phyloP scores from a whole-genome alignment of 495 filamentous ascomycete genomes.

The Lasiosphaeris hirsuta region DNA sequence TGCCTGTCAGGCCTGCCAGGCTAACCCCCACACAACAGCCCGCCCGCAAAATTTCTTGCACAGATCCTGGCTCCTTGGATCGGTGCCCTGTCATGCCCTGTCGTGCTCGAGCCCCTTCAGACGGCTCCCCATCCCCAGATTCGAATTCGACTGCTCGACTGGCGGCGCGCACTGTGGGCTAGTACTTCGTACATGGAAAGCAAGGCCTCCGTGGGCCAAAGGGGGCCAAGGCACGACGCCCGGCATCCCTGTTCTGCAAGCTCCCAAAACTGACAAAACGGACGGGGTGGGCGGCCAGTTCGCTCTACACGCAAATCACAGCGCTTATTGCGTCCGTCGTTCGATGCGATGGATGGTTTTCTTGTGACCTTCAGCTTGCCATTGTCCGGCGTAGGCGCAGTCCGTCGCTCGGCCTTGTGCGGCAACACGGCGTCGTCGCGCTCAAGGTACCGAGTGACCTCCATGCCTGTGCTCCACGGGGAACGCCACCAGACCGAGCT shows the following conservation, averaged over 20 bases:
- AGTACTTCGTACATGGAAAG: conserved; percentile 15
- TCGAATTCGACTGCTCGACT: conserved; percentile 5
- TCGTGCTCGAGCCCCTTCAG: conserved; percentile 23
- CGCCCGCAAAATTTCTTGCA: conserved; percentile 21
- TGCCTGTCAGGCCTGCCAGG: conserved; percentile 17
- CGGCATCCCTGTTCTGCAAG: conserved; percentile 6
- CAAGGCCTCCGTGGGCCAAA: conserved; percentile 14
- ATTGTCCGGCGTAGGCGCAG: conserved; percentile 14
- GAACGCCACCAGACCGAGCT: conserved; percentile 23
- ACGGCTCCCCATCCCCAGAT: conserved; percentile 16
- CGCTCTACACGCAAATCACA: conserved; percentile 19
- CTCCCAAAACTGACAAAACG: background rate
- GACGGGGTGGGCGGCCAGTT: conserved; percentile 16
- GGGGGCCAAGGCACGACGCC: conserved; percentile 16
- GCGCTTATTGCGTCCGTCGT: conserved; percentile 1
- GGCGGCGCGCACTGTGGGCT: conserved; percentile 31
- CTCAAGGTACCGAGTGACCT: too few species aligned
- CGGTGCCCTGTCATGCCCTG: conserved; percentile 5
- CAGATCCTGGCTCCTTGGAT: conserved; percentile 21
- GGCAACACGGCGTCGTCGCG: conserved; percentile 4
- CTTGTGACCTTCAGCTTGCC: conserved; percentile 20
- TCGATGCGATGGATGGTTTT: conserved; percentile 1
- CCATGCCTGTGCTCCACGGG: background rate
- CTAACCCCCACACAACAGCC: conserved; percentile 38
- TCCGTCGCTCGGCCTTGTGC: conserved; percentile 22